Evolutionary conservation across 805 yeast genomes (phyloP).

Genomic region (Monosporozyma servazzii): DNA sequence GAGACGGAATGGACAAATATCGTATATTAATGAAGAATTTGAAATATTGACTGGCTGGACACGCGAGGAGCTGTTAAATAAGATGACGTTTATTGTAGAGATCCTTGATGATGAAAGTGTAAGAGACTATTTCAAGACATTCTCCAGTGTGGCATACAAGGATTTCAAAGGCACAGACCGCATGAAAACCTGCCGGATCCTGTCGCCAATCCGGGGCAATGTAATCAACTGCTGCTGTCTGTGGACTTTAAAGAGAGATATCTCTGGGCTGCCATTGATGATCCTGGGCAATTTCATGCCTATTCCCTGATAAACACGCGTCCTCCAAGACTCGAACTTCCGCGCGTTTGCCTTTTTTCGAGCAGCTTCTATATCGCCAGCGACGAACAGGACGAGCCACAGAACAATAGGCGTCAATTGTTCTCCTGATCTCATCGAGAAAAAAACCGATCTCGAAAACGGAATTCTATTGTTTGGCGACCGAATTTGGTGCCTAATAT

Average conservation of each 20-base stretch:
- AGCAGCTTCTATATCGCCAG: background rate
- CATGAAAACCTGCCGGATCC: slow-evolving; percentile 77
- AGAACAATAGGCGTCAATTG: background rate
- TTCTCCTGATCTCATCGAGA: background rate
- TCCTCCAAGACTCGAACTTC: background rate
- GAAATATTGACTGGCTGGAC: slow-evolving; percentile 88
- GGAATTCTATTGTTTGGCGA: background rate
- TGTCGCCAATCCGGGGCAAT: slow-evolving; percentile 46
- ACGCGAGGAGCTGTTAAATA: slow-evolving; percentile 53
- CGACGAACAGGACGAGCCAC: background rate
- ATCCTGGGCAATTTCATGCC: slow-evolving; percentile 90
- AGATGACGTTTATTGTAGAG: slow-evolving; percentile 65
- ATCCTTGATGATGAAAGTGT: slow-evolving; percentile 82
- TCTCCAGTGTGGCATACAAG: slow-evolving; percentile 79
- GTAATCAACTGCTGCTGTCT: slow-evolving; percentile 67
- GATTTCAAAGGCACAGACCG: slow-evolving; percentile 82
- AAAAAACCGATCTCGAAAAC: no score
- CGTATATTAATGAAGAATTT: slow-evolving; percentile 92
- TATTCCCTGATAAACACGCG: slow-evolving; percentile 30
- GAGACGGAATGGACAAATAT: slow-evolving; percentile 93
- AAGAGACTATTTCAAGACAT: slow-evolving; percentile 77
- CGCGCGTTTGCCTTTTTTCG: background rate
- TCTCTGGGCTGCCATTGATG: slow-evolving; percentile 96
- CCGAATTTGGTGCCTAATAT: background rate
- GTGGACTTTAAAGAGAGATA: slow-evolving; percentile 91